Evolutionary conservation across 306 rosid species (phyloP).

Genomic region (Cicer yamashitae): DNA sequence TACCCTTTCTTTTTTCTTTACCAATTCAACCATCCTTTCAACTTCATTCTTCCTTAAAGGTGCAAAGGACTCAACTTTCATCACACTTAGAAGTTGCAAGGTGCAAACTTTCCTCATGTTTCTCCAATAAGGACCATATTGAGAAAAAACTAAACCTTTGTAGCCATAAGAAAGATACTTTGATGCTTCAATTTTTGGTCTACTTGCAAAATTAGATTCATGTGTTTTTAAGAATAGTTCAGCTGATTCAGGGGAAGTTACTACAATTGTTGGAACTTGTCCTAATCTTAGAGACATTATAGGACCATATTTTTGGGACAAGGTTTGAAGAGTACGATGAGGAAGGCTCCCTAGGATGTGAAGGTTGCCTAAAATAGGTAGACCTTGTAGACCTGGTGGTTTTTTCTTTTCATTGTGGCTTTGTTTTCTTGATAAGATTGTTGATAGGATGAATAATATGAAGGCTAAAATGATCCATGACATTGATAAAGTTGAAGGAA

Average conservation of each 20-base stretch:
- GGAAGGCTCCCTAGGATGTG: conserved; percentile 53
- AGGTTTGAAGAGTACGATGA: conserved; percentile 47
- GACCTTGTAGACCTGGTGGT: conserved; percentile 57
- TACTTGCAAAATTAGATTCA: conserved; percentile 40
- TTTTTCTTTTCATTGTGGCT: background rate
- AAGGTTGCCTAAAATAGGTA: conserved; percentile 55
- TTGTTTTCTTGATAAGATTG: no score
- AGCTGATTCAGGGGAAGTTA: conserved; percentile 55
- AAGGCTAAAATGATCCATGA: no score
- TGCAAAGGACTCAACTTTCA: conserved; percentile 37
- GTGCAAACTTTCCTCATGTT: conserved; percentile 47
- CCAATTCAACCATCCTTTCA: background rate
- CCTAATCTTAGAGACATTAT: conserved; percentile 55
- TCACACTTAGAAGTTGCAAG: conserved; percentile 18
- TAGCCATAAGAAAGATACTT: conserved; percentile 18
- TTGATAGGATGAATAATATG: no score
- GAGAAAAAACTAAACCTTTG: conserved; percentile 34
- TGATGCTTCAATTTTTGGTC: conserved; percentile 27
- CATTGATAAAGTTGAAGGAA: no score
- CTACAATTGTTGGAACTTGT: conserved; percentile 45
- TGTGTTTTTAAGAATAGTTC: conserved; percentile 64
- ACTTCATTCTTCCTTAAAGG: conserved; percentile 41
- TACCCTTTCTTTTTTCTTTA: background rate
- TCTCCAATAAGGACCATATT: conserved; percentile 55
- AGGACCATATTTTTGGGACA: conserved; percentile 57